These are phyloP conservation scores for Chalciporus sphaerocephalus DNA, from an alignment of 768 basidiomycete species.

Conservation along the genomic window DNA sequence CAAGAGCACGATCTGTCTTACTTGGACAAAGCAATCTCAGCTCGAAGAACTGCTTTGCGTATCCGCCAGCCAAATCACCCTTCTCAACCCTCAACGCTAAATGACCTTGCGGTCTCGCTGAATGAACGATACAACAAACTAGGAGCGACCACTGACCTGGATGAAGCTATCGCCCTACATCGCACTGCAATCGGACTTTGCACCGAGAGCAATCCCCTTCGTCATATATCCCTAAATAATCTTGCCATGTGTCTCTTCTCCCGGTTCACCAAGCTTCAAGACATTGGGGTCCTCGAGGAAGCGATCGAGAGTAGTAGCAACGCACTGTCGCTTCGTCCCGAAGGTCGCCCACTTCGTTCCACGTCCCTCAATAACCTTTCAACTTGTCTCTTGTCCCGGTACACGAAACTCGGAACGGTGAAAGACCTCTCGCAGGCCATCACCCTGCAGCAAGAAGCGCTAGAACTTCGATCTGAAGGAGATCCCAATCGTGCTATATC, in stretches of 20 bases:
- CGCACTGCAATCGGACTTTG: background rate
- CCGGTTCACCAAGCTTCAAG: background rate
- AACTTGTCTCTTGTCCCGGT: background rate
- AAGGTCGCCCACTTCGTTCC: background rate
- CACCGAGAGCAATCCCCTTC: background rate
- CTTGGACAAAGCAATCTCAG: background rate
- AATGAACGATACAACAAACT: background rate
- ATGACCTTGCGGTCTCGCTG: background rate
- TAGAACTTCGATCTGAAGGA: background rate
- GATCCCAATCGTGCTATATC: constrained; percentile 1
- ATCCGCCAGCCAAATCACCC: background rate
- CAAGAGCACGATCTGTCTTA: background rate
- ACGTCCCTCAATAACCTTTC: background rate
- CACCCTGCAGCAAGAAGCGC: background rate
- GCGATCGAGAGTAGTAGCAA: background rate
- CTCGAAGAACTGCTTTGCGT: background rate
- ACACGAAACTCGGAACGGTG: background rate
- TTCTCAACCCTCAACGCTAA: background rate
- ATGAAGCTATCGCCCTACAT: background rate
- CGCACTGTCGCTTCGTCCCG: background rate
- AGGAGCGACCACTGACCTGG: background rate
- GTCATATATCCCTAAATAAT: background rate
- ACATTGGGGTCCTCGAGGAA: background rate
- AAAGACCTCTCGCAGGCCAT: background rate
- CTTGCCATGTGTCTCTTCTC: background rate